Evolutionary conservation across 225 moss, liverwort and hornwort species (phyloP), one percentile per base, ranked within the genome.

Genomic region (Rhytidiadelphus loreus): DNA sequence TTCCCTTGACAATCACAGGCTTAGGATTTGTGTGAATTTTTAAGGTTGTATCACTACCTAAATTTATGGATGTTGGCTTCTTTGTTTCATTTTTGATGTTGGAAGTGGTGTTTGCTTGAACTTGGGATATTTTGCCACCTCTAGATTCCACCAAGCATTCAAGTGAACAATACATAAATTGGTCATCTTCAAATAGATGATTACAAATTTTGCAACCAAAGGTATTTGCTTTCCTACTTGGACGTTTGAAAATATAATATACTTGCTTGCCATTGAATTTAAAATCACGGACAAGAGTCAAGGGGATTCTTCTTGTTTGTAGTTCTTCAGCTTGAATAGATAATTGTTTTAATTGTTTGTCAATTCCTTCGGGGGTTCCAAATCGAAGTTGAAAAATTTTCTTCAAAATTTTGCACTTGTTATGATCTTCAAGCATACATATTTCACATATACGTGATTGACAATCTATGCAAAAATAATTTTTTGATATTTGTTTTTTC

Each of bases 261-360:
- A 86, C 35, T 56, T 43, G 35, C 3, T 28, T 61, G 1, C 3
- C 1, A 18, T 86, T 86, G 57, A 79, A 66, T 68, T 11, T 17
- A 13, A 24, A 79, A 57, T 66, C 56, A 18, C 33, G 78, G 1
- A 68, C 17, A 33, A 9, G 6, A 26, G 6, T 44, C 25, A 68
- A 79, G 0, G 9, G 5, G 13, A 79, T 19, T 6, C 9, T 7
- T 26, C 12, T 63, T 0, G 1, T 59, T 66, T 7, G 3, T 1
- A 82, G 8, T 11, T 76, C 20, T 2, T 28, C 9, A 4, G 2
- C 8, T 55, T 62, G 16, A 70, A 90, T 61, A 7, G 78, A 70
- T 7, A 78, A 78, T 9, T 59, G 17, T 26, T 48, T 83, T 0
- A 44, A 78, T 22, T 50, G 3, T 9, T 55, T 62, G 61, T 25